Base-by-base conservation (phyloP, 1,139 yeast genomes). In the Candida tetrigidarum region DNA sequence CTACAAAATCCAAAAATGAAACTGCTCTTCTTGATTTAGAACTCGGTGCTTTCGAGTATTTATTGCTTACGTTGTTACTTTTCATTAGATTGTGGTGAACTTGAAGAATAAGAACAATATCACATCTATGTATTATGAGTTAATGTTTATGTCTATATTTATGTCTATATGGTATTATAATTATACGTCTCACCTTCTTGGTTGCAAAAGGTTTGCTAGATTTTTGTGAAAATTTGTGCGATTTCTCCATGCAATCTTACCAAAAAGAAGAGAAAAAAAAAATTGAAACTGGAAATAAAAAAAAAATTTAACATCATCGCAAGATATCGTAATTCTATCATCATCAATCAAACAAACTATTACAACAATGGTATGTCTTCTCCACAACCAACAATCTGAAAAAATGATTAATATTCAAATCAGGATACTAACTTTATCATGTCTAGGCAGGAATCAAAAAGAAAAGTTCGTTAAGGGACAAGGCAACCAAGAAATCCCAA, bases 401-500 rank as follows among this genome's bases (percentile, higher is more conserved):
- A n/a, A 15, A 2, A 14, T 15, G 5, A 16, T 5, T 26, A 20
- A 12, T 7, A 10, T 4, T 14, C 25, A 15, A 5, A 28, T 12
- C 12, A 8, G 5, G 8, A n/a, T 11, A n/a, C 18, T 19, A 19
- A 27, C 32, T 19, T 14, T 19, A 11, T 14, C 12, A n/a, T 12
- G 4, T 18, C 2, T n/a, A 37, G 74, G 72, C 73, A 20, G 55
- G 49, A 5, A 59, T 69, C 23, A 69, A 69, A 51, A 73, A 73
- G 52, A 71, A 70, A 49, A 59, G 66, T 5, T 63, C 69, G 1
- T 58, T 73, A 42, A 62, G 78, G 49, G 62, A 63, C 46, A 74
- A 71, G 48, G 54, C 68, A 10, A 52, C 67, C 19, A 56, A 60
- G 39, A 50, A 51, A 28, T 50, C 58, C 1, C 49, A 49, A 23